Evolutionary conservation across 495 filamentous ascomycete genomes (phyloP), one percentile per base, ranked within the genome.

Genomic region (Darksidea phi): DNA sequence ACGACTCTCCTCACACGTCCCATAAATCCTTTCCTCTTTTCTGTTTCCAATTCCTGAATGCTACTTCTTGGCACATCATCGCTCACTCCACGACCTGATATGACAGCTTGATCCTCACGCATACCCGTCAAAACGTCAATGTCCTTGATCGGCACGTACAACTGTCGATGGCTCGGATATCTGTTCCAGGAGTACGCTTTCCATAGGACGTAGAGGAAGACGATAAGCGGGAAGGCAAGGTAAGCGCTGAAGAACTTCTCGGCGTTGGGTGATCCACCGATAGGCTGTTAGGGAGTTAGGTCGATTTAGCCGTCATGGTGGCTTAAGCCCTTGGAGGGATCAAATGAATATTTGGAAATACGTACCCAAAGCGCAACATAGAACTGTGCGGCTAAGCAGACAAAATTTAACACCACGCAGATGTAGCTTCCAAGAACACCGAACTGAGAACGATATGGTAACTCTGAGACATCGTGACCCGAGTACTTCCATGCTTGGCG

Each of bases 401-500:
- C n/a, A 53, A 66, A 50, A 48, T 55, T 63, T 18, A 69, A 38
- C n/a, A 58, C 1, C 11, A 58, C 52, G 34, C 63, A 38, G n/a
- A 66, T 8, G 41, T 63, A 67, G 15, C 36, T 48, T 11, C 64
- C 64, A 24, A 36, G 48, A 23, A 67, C 48, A 38, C 64, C 64
- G 37, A 67, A 67, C 24, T 20, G 36, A 21, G 64, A 59, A 12
- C 43, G 26, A 49, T 46, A 67, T 6, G 64, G 60, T 5, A 67
- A 37, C 18, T 67, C 64, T 12, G 63, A 54, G 0, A 67, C 26
- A 11, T 52, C n/a, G 34, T 67, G 64, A 18, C 65, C 65, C 17
- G 52, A 13, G 26, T 26, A 10, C 42, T 64, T 68, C 65, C 61
- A 65, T 1, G 84, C 85, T 24, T 60, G 64, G 24, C 86, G 83